Percentiles rank a stretch among this genome's conserved stretches.
These are phyloP conservation scores for Amborella trichopoda DNA, from an alignment of 164 flowering plant species.

Conservation along the genomic window DNA sequence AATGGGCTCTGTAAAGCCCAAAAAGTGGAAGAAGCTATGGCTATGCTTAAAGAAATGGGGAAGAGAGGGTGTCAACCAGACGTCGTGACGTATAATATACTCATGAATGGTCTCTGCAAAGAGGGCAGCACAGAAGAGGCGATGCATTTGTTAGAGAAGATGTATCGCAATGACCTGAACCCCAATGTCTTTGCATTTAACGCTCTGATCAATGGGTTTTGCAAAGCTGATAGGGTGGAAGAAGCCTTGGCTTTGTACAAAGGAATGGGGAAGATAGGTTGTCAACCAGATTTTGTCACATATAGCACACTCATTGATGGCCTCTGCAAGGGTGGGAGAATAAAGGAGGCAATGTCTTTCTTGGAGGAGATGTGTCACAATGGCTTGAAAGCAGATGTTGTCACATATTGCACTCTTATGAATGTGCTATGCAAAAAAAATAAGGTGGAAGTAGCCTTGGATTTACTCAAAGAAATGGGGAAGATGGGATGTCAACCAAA, in stretches of 20 bases:
- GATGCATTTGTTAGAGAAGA: too few relatives aligned
- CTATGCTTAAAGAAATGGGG: too few relatives aligned
- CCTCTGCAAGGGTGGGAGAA: slow-evolving; percentile 41
- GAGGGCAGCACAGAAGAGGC: too few relatives aligned
- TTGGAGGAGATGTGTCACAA: slow-evolving; percentile 40
- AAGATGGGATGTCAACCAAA: slow-evolving; percentile 29
- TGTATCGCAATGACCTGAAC: too few relatives aligned
- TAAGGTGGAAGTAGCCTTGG: slow-evolving; percentile 25
- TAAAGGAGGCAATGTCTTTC: slow-evolving; percentile 24
- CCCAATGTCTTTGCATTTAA: too few relatives aligned
- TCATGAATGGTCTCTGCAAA: too few relatives aligned
- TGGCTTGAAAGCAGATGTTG: slow-evolving; percentile 37
- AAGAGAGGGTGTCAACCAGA: too few relatives aligned
- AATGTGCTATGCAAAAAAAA: slow-evolving; percentile 35
- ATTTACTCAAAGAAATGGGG: slow-evolving; percentile 34
- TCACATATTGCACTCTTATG: slow-evolving; percentile 51
- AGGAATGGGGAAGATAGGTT: slow-evolving; percentile 42
- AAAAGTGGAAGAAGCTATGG: too few relatives aligned
- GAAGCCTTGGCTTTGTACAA: slow-evolving; percentile 41
- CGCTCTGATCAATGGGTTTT: slow-evolving; percentile 47
- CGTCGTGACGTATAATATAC: too few relatives aligned
- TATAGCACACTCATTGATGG: slow-evolving; percentile 44
- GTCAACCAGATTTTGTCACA: slow-evolving; percentile 48
- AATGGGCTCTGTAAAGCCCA: too few relatives aligned
- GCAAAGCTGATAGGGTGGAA: slow-evolving; percentile 24